These are phyloP conservation scores for Russula olivacea DNA, from an alignment of 768 basidiomycete species.

Conservation along the genomic window DNA sequence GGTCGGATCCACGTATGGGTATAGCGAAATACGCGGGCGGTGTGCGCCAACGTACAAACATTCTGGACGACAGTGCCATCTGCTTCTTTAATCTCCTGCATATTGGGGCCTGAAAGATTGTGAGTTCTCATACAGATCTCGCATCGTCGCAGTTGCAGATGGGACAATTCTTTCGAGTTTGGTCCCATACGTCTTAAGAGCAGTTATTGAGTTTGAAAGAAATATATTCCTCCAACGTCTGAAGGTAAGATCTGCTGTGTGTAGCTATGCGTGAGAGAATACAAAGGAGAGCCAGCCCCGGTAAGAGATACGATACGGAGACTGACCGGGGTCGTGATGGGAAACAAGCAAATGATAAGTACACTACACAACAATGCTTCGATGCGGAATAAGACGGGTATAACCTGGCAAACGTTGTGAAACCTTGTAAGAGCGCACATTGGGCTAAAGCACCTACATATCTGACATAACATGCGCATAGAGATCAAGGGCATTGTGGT, in stretches of 20 bases:
- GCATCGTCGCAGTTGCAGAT: background rate
- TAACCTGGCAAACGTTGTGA: background rate
- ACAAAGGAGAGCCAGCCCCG: background rate
- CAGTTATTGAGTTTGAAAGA: background rate
- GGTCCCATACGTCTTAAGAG: background rate
- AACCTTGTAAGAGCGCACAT: background rate
- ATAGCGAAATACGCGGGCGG: background rate
- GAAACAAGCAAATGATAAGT: background rate
- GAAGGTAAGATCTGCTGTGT: background rate
- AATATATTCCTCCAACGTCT: background rate
- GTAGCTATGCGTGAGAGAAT: background rate
- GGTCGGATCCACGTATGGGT: background rate
- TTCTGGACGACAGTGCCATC: background rate
- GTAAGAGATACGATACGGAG: background rate
- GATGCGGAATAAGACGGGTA: background rate
- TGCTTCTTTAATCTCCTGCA: background rate
- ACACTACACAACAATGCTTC: background rate
- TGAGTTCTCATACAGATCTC: background rate
- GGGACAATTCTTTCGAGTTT: background rate
- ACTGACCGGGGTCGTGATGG: background rate
- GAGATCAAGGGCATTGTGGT: slow-evolving; percentile 49
- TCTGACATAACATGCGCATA: background rate
- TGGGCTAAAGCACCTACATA: background rate
- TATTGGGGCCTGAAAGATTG: background rate
- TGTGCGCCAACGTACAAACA: background rate